Evolutionary conservation across 805 yeast species (phyloP).

Genomic region (Cyberlindnera sargentensis): DNA sequence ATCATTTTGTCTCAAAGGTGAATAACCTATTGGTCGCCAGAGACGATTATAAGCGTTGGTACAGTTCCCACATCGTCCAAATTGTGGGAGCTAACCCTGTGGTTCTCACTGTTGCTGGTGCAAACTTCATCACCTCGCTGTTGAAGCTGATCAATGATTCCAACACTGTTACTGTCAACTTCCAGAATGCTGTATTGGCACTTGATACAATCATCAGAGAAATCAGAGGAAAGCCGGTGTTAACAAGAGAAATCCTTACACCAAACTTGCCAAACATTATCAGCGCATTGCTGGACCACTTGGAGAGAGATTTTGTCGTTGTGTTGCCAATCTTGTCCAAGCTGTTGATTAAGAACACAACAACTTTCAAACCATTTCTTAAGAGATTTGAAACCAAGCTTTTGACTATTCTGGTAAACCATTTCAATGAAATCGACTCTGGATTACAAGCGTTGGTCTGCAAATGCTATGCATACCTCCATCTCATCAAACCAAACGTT

Average conservation of each 20-base stretch:
- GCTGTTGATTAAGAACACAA: conserved; percentile 52
- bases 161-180: conserved; percentile 25
- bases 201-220: conserved; percentile 27
- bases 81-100: conserved; percentile 20
- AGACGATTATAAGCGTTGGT: conserved; percentile 28
- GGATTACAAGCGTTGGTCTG: conserved; percentile 36
- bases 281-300: conserved; percentile 41
- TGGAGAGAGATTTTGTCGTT: conserved; percentile 27
- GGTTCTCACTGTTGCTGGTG: conserved; percentile 30
- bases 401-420: conserved; percentile 26
- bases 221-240: conserved; percentile 73
- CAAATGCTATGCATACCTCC: conserved; percentile 48
- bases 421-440: conserved; percentile 32
- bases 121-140: conserved; percentile 29
- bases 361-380: conserved; percentile 77
- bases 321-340: conserved; percentile 35
- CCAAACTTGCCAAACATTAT: conserved; percentile 68
- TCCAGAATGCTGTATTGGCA: conserved; percentile 27
- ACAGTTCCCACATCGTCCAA: conserved; percentile 28
- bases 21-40: conserved; percentile 28
- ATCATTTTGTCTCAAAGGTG: conserved; percentile 38
- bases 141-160: conserved; percentile 28
- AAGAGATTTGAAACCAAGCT: conserved; percentile 49
- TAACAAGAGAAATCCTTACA: conserved; percentile 77
- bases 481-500: conserved; percentile 38